These are phyloP conservation scores for Leishmania martiniquensis DNA, from an alignment of 208 protist species.

Conservation along the genomic window DNA sequence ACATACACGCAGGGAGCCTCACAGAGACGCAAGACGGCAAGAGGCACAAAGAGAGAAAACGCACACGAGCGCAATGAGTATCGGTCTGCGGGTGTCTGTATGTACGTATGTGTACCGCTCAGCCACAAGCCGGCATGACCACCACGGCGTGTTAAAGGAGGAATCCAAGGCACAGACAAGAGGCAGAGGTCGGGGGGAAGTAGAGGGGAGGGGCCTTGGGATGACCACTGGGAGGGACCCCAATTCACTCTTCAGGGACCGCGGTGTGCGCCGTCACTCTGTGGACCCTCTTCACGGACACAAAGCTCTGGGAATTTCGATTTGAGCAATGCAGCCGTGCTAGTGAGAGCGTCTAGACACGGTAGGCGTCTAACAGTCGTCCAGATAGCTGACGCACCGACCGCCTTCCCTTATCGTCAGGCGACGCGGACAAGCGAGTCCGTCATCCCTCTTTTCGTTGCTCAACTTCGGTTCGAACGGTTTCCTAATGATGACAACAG, in stretches of 20 bases:
- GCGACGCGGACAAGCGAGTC: too few relatives aligned
- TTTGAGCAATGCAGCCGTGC: neutral
- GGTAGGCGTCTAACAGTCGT: neutral
- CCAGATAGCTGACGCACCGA: too few relatives aligned
- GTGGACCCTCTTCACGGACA: too few relatives aligned
- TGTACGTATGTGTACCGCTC: neutral
- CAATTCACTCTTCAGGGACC: neutral
- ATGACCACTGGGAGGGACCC: neutral
- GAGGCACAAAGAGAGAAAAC: neutral
- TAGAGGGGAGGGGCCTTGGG: neutral
- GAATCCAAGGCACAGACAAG: neutral
- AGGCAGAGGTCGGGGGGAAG: neutral
- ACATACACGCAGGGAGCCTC: neutral
- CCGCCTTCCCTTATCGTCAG: too few relatives aligned
- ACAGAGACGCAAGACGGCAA: neutral
- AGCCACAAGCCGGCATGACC: neutral
- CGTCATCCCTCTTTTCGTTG: too few relatives aligned
- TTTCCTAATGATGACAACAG: too few relatives aligned
- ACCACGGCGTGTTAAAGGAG: neutral
- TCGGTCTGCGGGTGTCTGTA: too few relatives aligned
- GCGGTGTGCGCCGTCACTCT: neutral
- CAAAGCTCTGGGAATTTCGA: neutral
- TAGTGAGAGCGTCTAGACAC: neutral
- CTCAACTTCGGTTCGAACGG: too few relatives aligned
- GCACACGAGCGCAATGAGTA: neutral